Percentiles rank a stretch among this genome's conserved stretches.
Conservation (phyloP, 305 asterid species). For the Fraxinus velutina region DNA sequence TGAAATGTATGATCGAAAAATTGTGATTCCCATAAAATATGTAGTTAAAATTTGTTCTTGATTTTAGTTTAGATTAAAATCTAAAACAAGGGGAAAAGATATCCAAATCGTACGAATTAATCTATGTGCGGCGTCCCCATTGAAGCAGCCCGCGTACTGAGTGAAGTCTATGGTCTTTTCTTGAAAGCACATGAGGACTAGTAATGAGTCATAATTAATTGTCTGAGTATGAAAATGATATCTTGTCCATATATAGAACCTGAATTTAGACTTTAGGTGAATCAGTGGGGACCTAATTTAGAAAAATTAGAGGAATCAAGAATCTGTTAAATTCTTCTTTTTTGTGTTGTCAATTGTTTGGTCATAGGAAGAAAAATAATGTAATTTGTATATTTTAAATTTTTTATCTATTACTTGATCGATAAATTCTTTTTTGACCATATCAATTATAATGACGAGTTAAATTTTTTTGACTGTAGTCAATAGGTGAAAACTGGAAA, state of each 20-base stretch:
- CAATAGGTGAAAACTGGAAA: background rate
- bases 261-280: background rate
- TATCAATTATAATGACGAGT: background rate
- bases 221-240: background rate
- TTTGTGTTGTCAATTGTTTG: background rate
- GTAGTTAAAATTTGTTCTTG: too few species aligned
- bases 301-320: background rate
- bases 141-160: background rate
- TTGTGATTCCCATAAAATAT: too few species aligned
- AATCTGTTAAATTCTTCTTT: background rate
- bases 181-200: background rate
- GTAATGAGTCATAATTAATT: background rate
- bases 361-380: background rate
- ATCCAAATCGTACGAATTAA: background rate
- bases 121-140: background rate
- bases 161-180: background rate
- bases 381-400: background rate
- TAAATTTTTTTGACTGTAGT: background rate
- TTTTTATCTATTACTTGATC: background rate
- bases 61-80: too few species aligned
- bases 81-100: background rate
- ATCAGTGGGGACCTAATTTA: background rate
- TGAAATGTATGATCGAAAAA: too few species aligned
- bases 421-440: background rate
- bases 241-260: background rate